These are phyloP conservation scores for Rhodotorula sp. DNA, from an alignment of 1,284 basidiomycete species.

Conservation along the genomic window DNA sequence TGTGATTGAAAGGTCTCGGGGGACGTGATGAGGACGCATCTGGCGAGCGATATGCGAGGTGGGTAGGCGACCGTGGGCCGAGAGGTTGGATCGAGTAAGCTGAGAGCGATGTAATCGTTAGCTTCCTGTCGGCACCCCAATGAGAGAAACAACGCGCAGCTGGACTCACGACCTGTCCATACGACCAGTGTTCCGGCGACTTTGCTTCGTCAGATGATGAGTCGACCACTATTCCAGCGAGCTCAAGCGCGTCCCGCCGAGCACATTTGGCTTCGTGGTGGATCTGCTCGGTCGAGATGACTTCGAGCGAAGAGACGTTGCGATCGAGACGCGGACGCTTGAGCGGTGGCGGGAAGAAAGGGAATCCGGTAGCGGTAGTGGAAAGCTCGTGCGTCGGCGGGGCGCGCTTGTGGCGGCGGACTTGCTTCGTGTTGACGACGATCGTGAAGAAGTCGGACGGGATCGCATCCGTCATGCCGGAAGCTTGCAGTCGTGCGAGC, in stretches of 20 bases:
- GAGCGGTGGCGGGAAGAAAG: not conserved
- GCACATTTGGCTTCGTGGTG: not conserved
- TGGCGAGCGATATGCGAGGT: not conserved
- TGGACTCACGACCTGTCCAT: slow-evolving; percentile 4
- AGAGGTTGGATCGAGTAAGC: slow-evolving; percentile 26
- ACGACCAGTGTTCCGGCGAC: slow-evolving; percentile 2
- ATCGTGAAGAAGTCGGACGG: slow-evolving; percentile 36
- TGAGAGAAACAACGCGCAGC: not conserved
- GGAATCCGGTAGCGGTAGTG: not conserved
- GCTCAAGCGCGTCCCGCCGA: not conserved
- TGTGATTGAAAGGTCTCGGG: not conserved
- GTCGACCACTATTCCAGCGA: not conserved
- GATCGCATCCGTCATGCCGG: slow-evolving; percentile 24
- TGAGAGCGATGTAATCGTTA: not conserved
- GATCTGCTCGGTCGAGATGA: slow-evolving; percentile 5
- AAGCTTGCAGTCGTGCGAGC: slow-evolving; percentile 5
- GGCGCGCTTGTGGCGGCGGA: not conserved
- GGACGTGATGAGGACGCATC: not conserved
- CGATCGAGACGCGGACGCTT: slow-evolving; percentile 1
- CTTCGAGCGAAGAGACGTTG: not conserved
- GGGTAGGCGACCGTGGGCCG: not conserved
- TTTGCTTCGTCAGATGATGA: not conserved
- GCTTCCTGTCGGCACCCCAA: not conserved
- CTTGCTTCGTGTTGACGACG: slow-evolving; percentile 18
- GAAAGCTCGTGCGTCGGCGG: not conserved